These are phyloP conservation scores for Panicum virgatum DNA, from an alignment of 202 grass and related monocot genomes.

Conservation along the genomic window DNA sequence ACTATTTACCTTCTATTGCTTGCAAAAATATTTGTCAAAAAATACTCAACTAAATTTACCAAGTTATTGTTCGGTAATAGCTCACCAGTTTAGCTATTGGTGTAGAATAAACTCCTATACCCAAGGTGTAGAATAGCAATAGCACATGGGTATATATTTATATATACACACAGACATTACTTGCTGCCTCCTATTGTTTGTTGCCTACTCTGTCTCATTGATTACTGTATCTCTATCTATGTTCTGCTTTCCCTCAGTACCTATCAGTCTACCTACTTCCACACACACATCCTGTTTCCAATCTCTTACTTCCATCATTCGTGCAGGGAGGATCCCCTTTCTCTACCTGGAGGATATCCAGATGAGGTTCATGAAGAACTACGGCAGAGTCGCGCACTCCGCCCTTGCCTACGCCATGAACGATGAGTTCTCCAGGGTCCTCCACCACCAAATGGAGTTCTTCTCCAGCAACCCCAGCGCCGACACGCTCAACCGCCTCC, in stretches of 20 bases:
- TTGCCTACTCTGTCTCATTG: too few species aligned
- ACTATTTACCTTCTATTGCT: too few species aligned
- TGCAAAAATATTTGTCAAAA: too few species aligned
- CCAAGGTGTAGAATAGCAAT: too few species aligned
- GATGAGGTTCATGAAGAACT: conserved; percentile 99
- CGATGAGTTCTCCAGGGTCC: conserved; percentile 92
- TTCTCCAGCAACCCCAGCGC: conserved; percentile 89
- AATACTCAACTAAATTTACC: too few species aligned
- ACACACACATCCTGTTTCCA: too few species aligned
- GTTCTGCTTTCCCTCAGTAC: not conserved
- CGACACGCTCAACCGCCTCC: conserved; percentile 84
- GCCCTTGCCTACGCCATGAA: conserved; percentile 95
- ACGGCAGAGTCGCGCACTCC: conserved; percentile 62
- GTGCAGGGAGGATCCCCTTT: conserved; percentile 86
- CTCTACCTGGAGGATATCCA: conserved; percentile 95
- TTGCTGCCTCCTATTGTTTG: not conserved
- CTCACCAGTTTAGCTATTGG: too few species aligned
- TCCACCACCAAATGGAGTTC: conserved; percentile 99
- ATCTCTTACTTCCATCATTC: not conserved
- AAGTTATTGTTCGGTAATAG: too few species aligned
- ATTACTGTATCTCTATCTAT: not conserved
- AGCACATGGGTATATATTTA: too few species aligned
- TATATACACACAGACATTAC: too few species aligned
- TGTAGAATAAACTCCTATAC: too few species aligned
- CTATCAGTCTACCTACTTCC: not conserved